Evolutionary conservation across 345 rosid species (phyloP).

Genomic region (Psidium friedrichsthalianum): DNA sequence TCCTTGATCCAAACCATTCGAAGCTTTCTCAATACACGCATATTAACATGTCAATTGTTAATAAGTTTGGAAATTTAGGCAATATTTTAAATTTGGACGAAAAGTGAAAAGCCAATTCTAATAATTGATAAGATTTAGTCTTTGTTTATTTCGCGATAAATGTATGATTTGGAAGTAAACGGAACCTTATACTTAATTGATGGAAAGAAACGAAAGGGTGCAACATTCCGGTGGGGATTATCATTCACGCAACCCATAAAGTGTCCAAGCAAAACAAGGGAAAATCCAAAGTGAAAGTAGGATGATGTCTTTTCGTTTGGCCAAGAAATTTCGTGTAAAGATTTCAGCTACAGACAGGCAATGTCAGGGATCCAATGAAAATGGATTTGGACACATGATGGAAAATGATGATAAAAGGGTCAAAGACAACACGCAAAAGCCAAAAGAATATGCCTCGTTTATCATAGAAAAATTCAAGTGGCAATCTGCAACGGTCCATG

Average conservation of each 20-base stretch:
- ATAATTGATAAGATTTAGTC: background rate
- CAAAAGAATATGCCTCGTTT: background rate
- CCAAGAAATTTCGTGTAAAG: background rate
- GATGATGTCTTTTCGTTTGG: background rate
- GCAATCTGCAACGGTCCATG: background rate
- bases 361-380: background rate
- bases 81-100: background rate
- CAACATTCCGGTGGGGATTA: background rate
- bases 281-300: background rate
- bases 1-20: background rate
- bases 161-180: no score
- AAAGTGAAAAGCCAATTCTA: background rate
- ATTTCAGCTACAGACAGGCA: background rate
- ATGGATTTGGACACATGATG: background rate
- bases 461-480: background rate
- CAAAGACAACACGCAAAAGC: background rate
- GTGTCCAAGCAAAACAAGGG: background rate
- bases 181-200: background rate
- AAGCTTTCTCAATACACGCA: no score
- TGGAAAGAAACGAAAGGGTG: background rate
- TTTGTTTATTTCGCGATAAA: no score
- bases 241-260: background rate
- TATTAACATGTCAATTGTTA: background rate
- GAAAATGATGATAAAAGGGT: background rate
- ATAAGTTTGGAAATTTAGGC: background rate